Evolutionary conservation across 805 yeast genomes (phyloP).

Genomic region (Ogataea neopini): DNA sequence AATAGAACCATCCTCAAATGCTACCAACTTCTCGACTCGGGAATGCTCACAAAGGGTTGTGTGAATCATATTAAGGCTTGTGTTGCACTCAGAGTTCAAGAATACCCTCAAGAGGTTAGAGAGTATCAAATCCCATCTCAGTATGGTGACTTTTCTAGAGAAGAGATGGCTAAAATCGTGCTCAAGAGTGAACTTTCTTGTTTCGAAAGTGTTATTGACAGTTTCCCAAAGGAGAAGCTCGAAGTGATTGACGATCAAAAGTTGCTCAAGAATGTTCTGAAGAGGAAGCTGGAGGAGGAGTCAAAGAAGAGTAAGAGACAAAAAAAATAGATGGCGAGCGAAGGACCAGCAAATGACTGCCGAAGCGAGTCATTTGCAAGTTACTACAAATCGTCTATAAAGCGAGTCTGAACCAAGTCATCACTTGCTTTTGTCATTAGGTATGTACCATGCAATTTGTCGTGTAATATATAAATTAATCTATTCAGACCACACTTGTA

Average conservation of each 20-base stretch:
- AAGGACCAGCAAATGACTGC: too few relatives aligned
- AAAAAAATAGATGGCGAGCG: conserved; percentile 29
- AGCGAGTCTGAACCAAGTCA: too few relatives aligned
- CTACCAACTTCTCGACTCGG: conserved; percentile 57
- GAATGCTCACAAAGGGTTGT: conserved; percentile 44
- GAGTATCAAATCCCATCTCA: conserved; percentile 20
- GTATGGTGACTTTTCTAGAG: conserved; percentile 24
- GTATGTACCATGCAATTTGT: conserved; percentile 1
- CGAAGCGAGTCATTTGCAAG: too few relatives aligned
- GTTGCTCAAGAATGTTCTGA: conserved; percentile 57
- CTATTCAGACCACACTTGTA: background rate
- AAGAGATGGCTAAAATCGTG: conserved; percentile 55
- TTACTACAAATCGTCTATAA: too few relatives aligned
- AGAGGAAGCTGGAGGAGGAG: conserved; percentile 42
- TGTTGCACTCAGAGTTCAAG: conserved; percentile 37
- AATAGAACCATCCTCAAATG: conserved; percentile 59
- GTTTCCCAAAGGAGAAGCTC: conserved; percentile 34
- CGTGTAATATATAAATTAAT: conserved; percentile 1
- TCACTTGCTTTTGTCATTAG: background rate
- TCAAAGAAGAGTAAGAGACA: conserved; percentile 29
- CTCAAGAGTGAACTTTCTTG: conserved; percentile 57
- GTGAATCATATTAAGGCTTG: conserved; percentile 35
- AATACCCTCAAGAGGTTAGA: conserved; percentile 46
- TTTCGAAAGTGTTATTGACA: conserved; percentile 39
- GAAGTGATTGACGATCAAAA: conserved; percentile 58